Conservation (phyloP, 352 stramenopile species). For the Aphanomyces euteiches region DNA sequence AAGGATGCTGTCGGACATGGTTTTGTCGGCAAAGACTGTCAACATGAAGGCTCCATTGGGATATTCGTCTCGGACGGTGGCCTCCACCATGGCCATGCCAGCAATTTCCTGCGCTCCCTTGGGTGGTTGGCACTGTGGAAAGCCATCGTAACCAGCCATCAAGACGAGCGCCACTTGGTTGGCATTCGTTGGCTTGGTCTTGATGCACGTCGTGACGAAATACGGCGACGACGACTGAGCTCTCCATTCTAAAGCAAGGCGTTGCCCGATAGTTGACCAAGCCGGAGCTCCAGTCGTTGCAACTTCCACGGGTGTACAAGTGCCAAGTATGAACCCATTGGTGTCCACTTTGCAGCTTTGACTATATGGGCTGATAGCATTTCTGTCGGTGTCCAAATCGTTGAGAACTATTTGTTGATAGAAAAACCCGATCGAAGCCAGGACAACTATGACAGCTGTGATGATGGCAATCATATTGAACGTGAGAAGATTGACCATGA, state of each 20-base stretch:
- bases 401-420: background rate
- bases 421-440: background rate
- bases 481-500: too few relatives aligned
- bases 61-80: background rate
- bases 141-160: background rate
- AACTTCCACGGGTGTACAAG: constrained; percentile 15
- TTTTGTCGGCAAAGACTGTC: background rate
- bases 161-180: constrained; percentile 6
- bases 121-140: constrained; percentile 12
- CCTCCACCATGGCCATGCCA: constrained; percentile 10
- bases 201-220: constrained; percentile 11
- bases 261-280: background rate
- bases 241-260: background rate
- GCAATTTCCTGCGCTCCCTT: background rate
- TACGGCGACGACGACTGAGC: background rate
- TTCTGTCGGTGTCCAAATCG: constrained; percentile 1
- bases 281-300: constrained; percentile 6
- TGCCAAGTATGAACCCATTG: background rate
- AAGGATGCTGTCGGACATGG: background rate
- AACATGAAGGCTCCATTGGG: constrained; percentile 18
- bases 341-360: constrained; percentile 7
- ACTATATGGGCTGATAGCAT: background rate
- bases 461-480: too few relatives aligned
- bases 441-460: too few relatives aligned
- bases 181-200: background rate